Conservation (phyloP, 1,284 basidiomycete species). For the Ganoderma sinense region DNA sequence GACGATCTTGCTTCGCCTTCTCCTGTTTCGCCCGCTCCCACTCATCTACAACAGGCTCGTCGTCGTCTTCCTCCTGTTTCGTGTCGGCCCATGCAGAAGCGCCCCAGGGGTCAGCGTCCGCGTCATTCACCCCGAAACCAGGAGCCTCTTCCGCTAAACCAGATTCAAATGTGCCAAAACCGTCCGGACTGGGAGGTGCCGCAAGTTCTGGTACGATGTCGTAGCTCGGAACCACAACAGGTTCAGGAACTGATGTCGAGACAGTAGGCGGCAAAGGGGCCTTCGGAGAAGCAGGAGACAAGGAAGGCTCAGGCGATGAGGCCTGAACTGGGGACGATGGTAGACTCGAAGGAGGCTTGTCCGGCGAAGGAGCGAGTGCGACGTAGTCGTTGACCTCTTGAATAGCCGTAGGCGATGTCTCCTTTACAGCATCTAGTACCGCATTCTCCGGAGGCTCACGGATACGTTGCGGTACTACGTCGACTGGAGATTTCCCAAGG, state of each 20-base stretch:
- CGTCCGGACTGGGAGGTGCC: conserved; percentile 52
- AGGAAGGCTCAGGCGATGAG: conserved; percentile 20
- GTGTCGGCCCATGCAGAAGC: conserved; percentile 46
- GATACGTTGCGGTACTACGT: neutral
- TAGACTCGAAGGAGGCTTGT: neutral
- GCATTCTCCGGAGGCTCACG: neutral
- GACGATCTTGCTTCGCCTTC: conserved; percentile 64
- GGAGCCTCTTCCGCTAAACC: conserved; percentile 45
- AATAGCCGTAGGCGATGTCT: neutral
- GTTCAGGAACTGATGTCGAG: conserved; percentile 10
- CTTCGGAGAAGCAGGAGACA: conserved; percentile 3
- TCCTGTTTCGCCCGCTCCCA: conserved; percentile 71
- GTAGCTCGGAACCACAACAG: conserved; percentile 9
- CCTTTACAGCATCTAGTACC: neutral
- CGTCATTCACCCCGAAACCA: conserved; percentile 37
- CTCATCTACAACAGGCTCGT: conserved; percentile 54
- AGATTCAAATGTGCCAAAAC: conserved; percentile 69
- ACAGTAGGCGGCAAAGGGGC: neutral
- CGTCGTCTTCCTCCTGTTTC: conserved; percentile 24
- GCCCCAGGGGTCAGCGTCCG: conserved; percentile 56
- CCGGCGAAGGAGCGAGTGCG: conserved; percentile 3
- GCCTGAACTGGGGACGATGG: conserved; percentile 2
- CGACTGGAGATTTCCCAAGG: conserved; percentile 36
- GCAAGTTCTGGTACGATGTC: conserved; percentile 23
- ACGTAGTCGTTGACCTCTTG: conserved; percentile 12